These are phyloP conservation scores for Mangifera indica DNA, from an alignment of 345 rosid species.

Conservation along the genomic window DNA sequence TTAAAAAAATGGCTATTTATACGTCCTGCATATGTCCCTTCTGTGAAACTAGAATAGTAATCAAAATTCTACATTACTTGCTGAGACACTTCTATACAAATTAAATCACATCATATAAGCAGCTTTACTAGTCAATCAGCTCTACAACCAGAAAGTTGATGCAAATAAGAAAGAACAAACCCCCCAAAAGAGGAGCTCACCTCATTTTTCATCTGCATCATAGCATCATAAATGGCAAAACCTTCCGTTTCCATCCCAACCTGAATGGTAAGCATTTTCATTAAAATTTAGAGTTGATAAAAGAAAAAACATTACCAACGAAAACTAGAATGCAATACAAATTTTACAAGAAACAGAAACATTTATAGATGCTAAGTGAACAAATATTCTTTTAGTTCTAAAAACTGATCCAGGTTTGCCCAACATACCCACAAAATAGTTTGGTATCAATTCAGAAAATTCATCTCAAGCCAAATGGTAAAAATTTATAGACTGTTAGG, in stretches of 20 bases:
- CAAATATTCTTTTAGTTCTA: neutral
- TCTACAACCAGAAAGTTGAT: neutral
- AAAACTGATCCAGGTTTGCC: neutral
- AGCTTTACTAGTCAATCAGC: neutral
- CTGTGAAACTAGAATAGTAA: neutral
- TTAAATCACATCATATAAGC: neutral
- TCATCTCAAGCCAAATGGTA: neutral
- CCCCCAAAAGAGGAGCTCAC: slow-evolving; percentile 24
- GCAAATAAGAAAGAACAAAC: slow-evolving; percentile 5
- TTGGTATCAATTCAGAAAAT: neutral
- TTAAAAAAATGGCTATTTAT: neutral
- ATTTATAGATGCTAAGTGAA: neutral
- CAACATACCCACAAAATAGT: neutral
- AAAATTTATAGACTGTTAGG: neutral
- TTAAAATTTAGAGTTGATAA: neutral
- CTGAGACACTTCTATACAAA: neutral
- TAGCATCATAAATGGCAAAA: slow-evolving; percentile 81
- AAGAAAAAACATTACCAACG: neutral
- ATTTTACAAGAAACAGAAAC: neutral
- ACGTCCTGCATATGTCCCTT: neutral
- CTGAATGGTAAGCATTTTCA: slow-evolving; percentile 31
- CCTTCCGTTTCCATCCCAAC: slow-evolving; percentile 91
- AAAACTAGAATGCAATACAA: neutral
- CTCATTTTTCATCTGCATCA: slow-evolving; percentile 73
- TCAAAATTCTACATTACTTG: neutral